Base-by-base conservation (phyloP, 352 stramenopile genomes). In the Phytophthora meadii region DNA sequence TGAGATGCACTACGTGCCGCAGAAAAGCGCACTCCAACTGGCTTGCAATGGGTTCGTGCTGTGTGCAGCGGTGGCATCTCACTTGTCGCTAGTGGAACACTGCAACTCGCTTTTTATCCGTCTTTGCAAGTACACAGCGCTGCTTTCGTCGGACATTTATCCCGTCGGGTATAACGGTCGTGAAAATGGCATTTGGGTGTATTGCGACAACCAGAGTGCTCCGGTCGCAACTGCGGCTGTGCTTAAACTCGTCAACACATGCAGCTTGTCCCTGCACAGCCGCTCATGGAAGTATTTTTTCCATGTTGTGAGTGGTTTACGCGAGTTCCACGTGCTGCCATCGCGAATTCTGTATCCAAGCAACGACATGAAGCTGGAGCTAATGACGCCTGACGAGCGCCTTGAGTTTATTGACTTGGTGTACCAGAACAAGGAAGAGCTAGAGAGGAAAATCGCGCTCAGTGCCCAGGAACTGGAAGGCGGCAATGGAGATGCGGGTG, bases 11-110 rank as follows among this genome's bases (percentile, higher is more conserved):
- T 92, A 94, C 54, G 57, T 90, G 10, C 85, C 85, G 1, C 80
- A 88, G 57, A 90, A 90, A 59, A 87, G 70, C 24, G 87, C 87
- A 37, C 73, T 94, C 2, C 82, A 92, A 41, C 67, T 94, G 28
- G 86, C 83, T 7, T 89, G 83, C 74, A 94, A 94, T 42, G 86
- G 83, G 2, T 82, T 94, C 17, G 82, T 94, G 17, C 28, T 91
- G 9, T 87, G 76, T 39, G 77, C 84, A n/a, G 75, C 80, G 14
- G 78, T 85, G 4, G 82, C 82, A 34, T 80, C 79, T 17, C 69
- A 87, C 37, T 72, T 92, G 47, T 65, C 59, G n/a, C 59, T 90
- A 15, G 3, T 68, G 0, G 82, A 90, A 12, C 70, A 79, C 19
- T 87, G 84, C 57, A 92, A 94, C 57, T 50, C 70, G 9, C 46